Conservation (phyloP, 2,329 filamentous ascomycete genomes). For the Phyllosticta citrichinensis region DNA sequence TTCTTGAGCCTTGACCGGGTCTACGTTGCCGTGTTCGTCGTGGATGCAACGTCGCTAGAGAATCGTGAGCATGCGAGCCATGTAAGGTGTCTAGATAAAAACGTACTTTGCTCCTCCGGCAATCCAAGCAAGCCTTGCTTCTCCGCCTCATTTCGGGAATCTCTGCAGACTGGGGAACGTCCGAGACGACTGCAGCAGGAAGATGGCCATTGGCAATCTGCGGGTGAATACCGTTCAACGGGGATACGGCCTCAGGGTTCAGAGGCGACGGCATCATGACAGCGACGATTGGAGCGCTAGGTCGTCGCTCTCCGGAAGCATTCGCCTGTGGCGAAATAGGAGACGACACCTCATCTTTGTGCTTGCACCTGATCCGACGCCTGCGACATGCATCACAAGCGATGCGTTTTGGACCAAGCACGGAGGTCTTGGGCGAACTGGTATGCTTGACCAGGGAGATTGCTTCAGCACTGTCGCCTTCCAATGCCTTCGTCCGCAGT, state of each 20-base stretch:
- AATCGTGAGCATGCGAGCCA: constrained; percentile 17
- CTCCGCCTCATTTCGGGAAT: constrained; percentile 18
- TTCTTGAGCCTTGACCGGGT: constrained; percentile 54
- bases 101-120: constrained; percentile 56
- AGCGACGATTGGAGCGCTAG: constrained; percentile 6
- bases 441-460: constrained; percentile 30
- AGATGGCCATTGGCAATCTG: constrained; percentile 16
- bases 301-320: constrained; percentile 1
- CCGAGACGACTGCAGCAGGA: constrained; percentile 1
- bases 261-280: constrained; percentile 4
- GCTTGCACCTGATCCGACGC: constrained; percentile 52
- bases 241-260: neutral
- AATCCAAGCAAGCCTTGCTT: constrained; percentile 56
- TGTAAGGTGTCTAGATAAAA: neutral
- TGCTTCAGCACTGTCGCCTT: constrained; percentile 4
- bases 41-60: constrained; percentile 55
- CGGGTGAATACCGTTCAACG: constrained; percentile 11
- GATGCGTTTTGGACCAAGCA: constrained; percentile 49
- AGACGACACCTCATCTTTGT: constrained; percentile 44
- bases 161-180: neutral
- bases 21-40: constrained; percentile 53
- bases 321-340: neutral
- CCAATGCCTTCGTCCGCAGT: constrained; percentile 18
- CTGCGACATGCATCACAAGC: constrained; percentile 55
- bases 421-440: constrained; percentile 46